Conservation (phyloP, 225 moss, liverwort and hornwort genomes). For the Asterella californica region DNA sequence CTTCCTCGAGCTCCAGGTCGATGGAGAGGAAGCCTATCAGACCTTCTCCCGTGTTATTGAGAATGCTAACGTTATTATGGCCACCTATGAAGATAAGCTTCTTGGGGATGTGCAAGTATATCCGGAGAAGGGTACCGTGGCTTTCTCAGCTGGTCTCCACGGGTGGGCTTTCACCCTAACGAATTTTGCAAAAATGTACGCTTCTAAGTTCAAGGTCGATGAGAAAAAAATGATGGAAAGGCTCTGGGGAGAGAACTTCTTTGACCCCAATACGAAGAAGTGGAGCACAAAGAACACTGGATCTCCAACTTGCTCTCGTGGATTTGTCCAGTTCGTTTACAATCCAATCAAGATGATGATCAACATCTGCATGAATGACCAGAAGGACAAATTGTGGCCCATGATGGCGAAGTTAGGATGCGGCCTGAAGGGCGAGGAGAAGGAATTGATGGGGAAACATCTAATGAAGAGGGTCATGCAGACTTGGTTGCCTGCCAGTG, state of each 20-base stretch:
- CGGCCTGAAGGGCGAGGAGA: slow-evolving; percentile 43
- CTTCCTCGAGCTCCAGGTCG: slow-evolving; percentile 45
- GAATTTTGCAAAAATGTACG: slow-evolving; percentile 45
- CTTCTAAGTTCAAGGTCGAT: slow-evolving; percentile 30
- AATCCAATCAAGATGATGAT: slow-evolving; percentile 85
- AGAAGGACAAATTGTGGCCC: slow-evolving; percentile 95
- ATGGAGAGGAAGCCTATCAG: slow-evolving; percentile 46
- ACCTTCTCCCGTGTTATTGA: slow-evolving; percentile 44
- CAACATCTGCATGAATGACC: slow-evolving; percentile 90
- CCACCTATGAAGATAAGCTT: slow-evolving; percentile 40
- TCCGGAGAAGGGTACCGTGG: slow-evolving; percentile 43
- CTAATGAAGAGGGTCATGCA: slow-evolving; percentile 55
- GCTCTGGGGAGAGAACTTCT: slow-evolving; percentile 93
- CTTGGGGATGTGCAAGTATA: slow-evolving; percentile 45
- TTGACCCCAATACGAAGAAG: slow-evolving; percentile 73
- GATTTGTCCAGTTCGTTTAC: slow-evolving; percentile 92
- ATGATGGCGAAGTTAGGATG: slow-evolving; percentile 69
- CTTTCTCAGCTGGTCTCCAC: slow-evolving; percentile 44
- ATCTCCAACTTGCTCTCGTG: slow-evolving; percentile 61
- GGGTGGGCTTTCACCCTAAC: slow-evolving; percentile 45
- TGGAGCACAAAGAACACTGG: slow-evolving; percentile 77
- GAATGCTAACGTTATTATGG: slow-evolving; percentile 48
- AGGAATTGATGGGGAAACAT: slow-evolving; percentile 46
- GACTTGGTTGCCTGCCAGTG: slow-evolving; percentile 48
- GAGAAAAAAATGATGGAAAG: slow-evolving; percentile 96